These are phyloP conservation scores for Fusarium sp. DNA, from an alignment of 2,329 filamentous ascomycete species.

Conservation along the genomic window DNA sequence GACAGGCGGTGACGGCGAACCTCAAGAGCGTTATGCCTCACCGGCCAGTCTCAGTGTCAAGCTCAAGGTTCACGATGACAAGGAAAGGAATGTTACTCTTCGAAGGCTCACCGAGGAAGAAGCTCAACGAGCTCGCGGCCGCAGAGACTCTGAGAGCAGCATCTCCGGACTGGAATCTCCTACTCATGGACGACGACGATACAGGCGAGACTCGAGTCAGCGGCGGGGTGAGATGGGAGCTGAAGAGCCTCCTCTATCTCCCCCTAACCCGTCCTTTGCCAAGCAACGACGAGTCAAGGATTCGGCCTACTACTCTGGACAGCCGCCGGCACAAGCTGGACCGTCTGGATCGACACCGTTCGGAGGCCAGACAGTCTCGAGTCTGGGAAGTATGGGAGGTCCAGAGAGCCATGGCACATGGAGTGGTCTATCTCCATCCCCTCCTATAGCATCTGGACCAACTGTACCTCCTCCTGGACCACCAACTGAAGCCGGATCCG, in stretches of 20 bases:
- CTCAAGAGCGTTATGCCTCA: constrained; percentile 56
- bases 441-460: constrained; percentile 25
- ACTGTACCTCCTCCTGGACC: constrained; percentile 46
- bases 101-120: constrained; percentile 72
- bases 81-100: constrained; percentile 71
- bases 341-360: constrained; percentile 50
- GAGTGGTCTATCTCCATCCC: constrained; percentile 64
- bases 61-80: constrained; percentile 71
- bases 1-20: constrained; percentile 60
- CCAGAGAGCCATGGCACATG: constrained; percentile 65
- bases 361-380: constrained; percentile 59
- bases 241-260: constrained; percentile 61
- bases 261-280: constrained; percentile 69
- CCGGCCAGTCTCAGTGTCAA: constrained; percentile 67
- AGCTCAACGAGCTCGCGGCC: constrained; percentile 58
- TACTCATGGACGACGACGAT: constrained; percentile 59
- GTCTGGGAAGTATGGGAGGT: constrained; percentile 58
- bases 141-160: constrained; percentile 67
- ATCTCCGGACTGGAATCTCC: constrained; percentile 68
- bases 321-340: constrained; percentile 54
- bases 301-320: constrained; percentile 72
- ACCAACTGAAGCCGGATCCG: constrained; percentile 51
- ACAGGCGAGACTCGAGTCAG: constrained; percentile 66
- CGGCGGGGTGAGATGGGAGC: constrained; percentile 59
- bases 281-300: constrained; percentile 67